phyloP scores from a whole-genome alignment of 306 rosid species.

The Sophora flavescens region DNA sequence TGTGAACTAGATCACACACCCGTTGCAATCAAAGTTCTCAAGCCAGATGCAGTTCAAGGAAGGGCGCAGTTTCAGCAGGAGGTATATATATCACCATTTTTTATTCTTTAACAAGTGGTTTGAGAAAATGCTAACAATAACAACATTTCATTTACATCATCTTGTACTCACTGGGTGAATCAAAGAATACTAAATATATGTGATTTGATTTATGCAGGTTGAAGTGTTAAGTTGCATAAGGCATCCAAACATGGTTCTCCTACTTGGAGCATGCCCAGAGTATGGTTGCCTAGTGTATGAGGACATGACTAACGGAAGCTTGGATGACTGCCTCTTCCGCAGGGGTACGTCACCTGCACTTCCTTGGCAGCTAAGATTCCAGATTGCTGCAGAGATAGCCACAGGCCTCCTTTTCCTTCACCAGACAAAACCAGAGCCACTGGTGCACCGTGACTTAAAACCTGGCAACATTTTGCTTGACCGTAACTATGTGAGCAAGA shows the following conservation, averaged over 20 bases:
- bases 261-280: slow-evolving; percentile 93
- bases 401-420: slow-evolving; percentile 92
- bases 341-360: slow-evolving; percentile 63
- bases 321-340: slow-evolving; percentile 85
- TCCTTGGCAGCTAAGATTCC: slow-evolving; percentile 86
- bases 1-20: slow-evolving; percentile 81
- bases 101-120: too few species aligned
- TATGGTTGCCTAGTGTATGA: slow-evolving; percentile 90
- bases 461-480: slow-evolving; percentile 90
- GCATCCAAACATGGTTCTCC: slow-evolving; percentile 98
- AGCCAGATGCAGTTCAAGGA: slow-evolving; percentile 84
- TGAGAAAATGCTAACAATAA: too few species aligned
- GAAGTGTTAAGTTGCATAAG: slow-evolving; percentile 85
- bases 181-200: too few species aligned
- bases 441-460: slow-evolving; percentile 92
- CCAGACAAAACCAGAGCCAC: slow-evolving; percentile 85
- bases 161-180: too few species aligned
- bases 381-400: slow-evolving; percentile 88
- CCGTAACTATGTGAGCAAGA: slow-evolving; percentile 89
- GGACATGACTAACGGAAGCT: slow-evolving; percentile 89
- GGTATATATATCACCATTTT: background rate
- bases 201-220: slow-evolving; percentile 27
- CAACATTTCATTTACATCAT: too few species aligned
- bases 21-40: slow-evolving; percentile 83
- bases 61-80: slow-evolving; percentile 81